phyloP scores from a whole-genome alignment of 495 filamentous ascomycete species.

The Aspergillus cristatus region DNA sequence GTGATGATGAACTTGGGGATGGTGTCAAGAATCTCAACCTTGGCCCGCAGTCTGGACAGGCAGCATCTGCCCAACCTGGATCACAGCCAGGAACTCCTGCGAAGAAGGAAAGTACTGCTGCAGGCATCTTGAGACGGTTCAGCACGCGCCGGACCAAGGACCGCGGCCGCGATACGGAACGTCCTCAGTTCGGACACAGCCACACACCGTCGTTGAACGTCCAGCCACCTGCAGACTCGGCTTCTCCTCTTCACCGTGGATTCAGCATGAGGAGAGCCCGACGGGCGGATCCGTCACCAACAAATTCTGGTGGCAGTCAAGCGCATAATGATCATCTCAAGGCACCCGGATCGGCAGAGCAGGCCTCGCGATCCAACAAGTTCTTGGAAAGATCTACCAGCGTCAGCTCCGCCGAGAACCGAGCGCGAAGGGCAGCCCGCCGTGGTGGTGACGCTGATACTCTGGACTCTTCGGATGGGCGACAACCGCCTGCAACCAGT shows the following conservation, averaged over 20 bases:
- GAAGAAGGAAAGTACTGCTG: conserved; percentile 82
- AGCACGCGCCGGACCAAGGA: conserved; percentile 72
- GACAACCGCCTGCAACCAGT: conserved; percentile 61
- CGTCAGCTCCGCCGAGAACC: conserved; percentile 75
- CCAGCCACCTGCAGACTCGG: conserved; percentile 60
- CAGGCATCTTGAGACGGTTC: conserved; percentile 78
- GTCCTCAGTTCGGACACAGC: conserved; percentile 47
- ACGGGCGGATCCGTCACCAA: conserved; percentile 47
- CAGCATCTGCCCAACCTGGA: conserved; percentile 44
- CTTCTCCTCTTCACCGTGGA: conserved; percentile 58
- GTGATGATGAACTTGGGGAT: conserved; percentile 83
- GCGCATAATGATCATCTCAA: conserved; percentile 63
- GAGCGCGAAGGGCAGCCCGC: conserved; percentile 50
- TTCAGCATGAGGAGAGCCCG: conserved; percentile 70
- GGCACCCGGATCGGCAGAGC: conserved; percentile 54
- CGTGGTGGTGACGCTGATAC: conserved; percentile 44
- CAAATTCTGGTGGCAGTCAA: conserved; percentile 52
- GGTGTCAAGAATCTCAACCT: conserved; percentile 64
- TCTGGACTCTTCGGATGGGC: conserved; percentile 34
- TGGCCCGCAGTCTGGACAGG: conserved; percentile 40
- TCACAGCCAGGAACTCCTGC: conserved; percentile 51
- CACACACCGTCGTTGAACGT: conserved; percentile 62
- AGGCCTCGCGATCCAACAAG: conserved; percentile 47
- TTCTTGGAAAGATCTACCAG: conserved; percentile 72
- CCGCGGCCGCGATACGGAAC: conserved; percentile 39